A percentile compares a stretch with the other conserved stretches of the same genome.
phyloP scores from a whole-genome alignment of 306 rosid genomes.

The Delonix regia region DNA sequence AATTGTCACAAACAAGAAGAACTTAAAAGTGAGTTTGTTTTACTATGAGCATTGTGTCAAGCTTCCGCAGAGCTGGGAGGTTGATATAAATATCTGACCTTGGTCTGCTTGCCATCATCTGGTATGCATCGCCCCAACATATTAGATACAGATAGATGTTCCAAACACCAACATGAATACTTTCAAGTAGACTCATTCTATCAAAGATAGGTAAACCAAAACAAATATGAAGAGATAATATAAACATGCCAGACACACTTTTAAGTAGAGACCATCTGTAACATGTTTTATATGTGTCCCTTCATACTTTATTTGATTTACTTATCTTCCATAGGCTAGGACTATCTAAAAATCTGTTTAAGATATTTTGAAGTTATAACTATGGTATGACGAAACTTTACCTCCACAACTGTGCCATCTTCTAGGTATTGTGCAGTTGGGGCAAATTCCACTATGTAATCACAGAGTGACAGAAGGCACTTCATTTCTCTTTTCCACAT shows the following conservation, averaged over 20 bases:
- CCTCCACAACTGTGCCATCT: conserved; percentile 87
- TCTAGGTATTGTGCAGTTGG: conserved; percentile 67
- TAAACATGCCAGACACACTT: not conserved
- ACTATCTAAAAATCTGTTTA: not conserved
- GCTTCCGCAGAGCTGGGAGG: conserved; percentile 94
- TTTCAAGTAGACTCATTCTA: not conserved
- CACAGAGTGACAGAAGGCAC: conserved; percentile 89
- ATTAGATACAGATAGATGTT: conserved; percentile 11
- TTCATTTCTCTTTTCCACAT: conserved; percentile 98
- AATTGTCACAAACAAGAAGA: conserved; percentile 1
- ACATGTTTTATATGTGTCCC: not conserved
- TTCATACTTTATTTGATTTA: not conserved
- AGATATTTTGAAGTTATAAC: not conserved
- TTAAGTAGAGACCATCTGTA: not conserved
- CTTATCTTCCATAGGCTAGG: not conserved
- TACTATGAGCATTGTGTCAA: conserved; percentile 93
- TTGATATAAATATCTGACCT: conserved; percentile 84
- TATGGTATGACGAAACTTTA: conserved; percentile 1
- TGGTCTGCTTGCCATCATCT: conserved; percentile 87
- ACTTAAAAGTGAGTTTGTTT: conserved; percentile 30
- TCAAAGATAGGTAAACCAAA: not conserved
- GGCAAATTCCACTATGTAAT: conserved; percentile 82
- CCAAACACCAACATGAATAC: not conserved
- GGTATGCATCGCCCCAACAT: conserved; percentile 26
- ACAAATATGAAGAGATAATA: not conserved